Evolutionary conservation across 2,329 filamentous ascomycete species (phyloP).

Genomic region (Cadophora malorum): DNA sequence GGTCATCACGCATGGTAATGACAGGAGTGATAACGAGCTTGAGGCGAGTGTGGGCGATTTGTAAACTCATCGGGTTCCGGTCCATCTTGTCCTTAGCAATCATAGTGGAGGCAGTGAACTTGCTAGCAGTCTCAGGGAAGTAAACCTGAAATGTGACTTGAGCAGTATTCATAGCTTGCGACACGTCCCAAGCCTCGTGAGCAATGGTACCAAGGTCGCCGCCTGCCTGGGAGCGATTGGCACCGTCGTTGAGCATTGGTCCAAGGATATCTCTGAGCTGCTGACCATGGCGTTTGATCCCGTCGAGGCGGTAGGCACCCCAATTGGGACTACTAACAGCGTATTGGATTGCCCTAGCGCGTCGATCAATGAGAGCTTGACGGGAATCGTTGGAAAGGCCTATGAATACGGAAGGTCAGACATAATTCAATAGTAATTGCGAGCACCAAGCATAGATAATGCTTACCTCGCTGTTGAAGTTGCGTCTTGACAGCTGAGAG

Average conservation of each 20-base stretch:
- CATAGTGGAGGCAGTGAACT: constrained; percentile 58
- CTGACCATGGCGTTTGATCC: constrained; percentile 37
- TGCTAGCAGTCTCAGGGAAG: constrained; percentile 57
- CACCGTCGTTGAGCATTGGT: constrained; percentile 49
- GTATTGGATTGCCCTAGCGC: constrained; percentile 47
- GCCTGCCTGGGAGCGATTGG: constrained; percentile 48
- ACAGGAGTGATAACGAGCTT: constrained; percentile 60
- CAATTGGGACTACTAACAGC: constrained; percentile 48
- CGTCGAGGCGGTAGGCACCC: constrained; percentile 34
- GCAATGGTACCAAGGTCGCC: constrained; percentile 47
- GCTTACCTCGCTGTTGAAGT: constrained; percentile 42
- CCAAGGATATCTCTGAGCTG: constrained; percentile 52
- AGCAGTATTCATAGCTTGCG: constrained; percentile 54
- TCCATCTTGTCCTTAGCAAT: constrained; percentile 50
- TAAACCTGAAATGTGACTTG: constrained; percentile 52
- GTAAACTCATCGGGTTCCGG: constrained; percentile 51
- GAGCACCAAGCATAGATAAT: neutral
- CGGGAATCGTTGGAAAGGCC: constrained; percentile 38
- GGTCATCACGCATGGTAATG: constrained; percentile 60
- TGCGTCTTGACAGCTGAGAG: constrained; percentile 37
- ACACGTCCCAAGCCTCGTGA: constrained; percentile 42
- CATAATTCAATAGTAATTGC: constrained; percentile 17
- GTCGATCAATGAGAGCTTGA: constrained; percentile 48
- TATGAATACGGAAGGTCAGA: constrained; percentile 24
- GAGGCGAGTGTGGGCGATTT: constrained; percentile 58